Evolutionary conservation across 768 basidiomycete genomes (phyloP), one percentile per base, ranked within the genome.

Genomic region (Sistotremastrum niveocremeum): DNA sequence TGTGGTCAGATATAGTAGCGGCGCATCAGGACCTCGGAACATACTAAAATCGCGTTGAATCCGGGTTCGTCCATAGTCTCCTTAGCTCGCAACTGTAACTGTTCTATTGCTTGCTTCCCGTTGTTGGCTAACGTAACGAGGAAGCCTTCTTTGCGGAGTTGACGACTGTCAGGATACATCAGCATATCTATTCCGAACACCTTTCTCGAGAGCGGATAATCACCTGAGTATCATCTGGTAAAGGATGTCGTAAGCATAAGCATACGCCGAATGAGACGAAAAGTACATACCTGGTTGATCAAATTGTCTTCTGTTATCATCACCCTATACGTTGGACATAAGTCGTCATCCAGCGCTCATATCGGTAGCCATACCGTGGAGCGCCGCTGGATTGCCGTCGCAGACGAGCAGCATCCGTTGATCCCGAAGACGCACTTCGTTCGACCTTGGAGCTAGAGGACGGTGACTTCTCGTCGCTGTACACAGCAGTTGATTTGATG

Each of bases 231-330:
- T 48, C 51, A 50, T 48, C 45, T 10, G 51, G 46, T 2, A 53
- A 44, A n/a, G 52, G 51, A 47, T 53, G 33, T 3, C 36, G 45
- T 5, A 37, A 10, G 45, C n/a, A 44, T 2, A 3, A 9, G 30
- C n/a, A 11, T 35, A 34, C 34, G 6, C 20, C 35, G 8, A 41
- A 7, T 10, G 9, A n/a, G n/a, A 7, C 11, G 48, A 6, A 34
- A 29, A 33, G 32, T 4, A 41, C 1, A 12, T 39, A 49, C 52
- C 44, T 57, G 53, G 39, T 60, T 60, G 41, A 58, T 56, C 11
- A 52, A 30, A 45, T 60, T 60, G 41, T 60, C 58, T 41, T 56
- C 57, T 28, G 54, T 54, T 30, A 56, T 54, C 8, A 57, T 39
- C 34, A 57, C 48, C 28, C 55, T 56, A 31, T 36, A 34, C 12